A percentile compares a stretch with the other conserved stretches of the same genome.
phyloP scores from a whole-genome alignment of 371 early-diverging fungal species.

The Apophysomyces elegans region DNA sequence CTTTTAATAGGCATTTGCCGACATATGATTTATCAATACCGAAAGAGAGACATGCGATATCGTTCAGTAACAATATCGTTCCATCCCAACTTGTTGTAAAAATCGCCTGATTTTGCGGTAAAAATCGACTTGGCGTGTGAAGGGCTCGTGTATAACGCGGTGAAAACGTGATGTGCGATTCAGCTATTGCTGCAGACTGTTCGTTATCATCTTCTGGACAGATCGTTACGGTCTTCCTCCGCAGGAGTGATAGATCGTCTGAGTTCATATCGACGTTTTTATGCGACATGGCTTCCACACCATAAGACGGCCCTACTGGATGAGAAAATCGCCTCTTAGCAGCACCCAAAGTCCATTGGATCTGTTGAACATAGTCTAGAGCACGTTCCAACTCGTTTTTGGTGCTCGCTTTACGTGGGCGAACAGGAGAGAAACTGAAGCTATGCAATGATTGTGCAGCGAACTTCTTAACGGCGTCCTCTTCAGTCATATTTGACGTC shows the following conservation, averaged over 20 bases:
- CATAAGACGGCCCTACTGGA: constrained; percentile 34
- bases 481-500: constrained; percentile 1
- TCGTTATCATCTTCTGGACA: neutral
- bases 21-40: constrained; percentile 50
- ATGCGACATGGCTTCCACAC: constrained; percentile 20
- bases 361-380: constrained; percentile 62
- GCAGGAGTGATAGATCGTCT: constrained; percentile 13
- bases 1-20: constrained; percentile 31
- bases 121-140: constrained; percentile 67
- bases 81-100: constrained; percentile 60
- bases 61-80: constrained; percentile 59
- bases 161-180: constrained; percentile 14
- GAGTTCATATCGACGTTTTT: constrained; percentile 16
- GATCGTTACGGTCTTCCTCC: constrained; percentile 14
- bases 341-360: constrained; percentile 51
- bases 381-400: constrained; percentile 52
- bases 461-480: constrained; percentile 38
- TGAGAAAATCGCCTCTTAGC: constrained; percentile 40
- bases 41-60: constrained; percentile 56
- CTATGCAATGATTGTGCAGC: constrained; percentile 62
- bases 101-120: constrained; percentile 69
- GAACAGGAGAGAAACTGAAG: constrained; percentile 58
- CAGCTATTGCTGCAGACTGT: neutral
- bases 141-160: constrained; percentile 42
- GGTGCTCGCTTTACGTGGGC: constrained; percentile 41